phyloP scores from a whole-genome alignment of 2,329 filamentous ascomycete genomes.

The Aspergillus latus region DNA sequence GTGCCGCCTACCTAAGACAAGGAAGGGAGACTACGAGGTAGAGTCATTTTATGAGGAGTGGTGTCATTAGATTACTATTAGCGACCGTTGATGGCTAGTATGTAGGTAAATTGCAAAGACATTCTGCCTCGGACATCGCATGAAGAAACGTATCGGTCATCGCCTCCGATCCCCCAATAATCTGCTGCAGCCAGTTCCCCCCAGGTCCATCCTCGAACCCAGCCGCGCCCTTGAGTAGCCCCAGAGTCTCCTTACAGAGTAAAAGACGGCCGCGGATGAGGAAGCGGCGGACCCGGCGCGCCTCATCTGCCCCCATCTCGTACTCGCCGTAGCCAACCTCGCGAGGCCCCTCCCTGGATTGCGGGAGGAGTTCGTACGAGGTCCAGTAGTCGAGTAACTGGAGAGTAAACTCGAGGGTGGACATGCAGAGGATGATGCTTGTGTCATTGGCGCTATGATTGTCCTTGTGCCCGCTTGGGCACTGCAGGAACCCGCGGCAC shows the following conservation, averaged over 20 bases:
- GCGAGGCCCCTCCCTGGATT: slow-evolving; percentile 8
- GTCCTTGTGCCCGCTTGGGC: slow-evolving; percentile 32
- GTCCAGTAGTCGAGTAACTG: slow-evolving; percentile 35
- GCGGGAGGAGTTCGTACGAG: slow-evolving; percentile 23
- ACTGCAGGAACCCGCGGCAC: slow-evolving; percentile 33
- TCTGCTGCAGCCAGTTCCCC: slow-evolving; percentile 28
- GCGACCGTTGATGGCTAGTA: not conserved
- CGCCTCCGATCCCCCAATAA: slow-evolving; percentile 31
- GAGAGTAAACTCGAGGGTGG: slow-evolving; percentile 32
- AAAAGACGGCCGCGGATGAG: slow-evolving; percentile 29
- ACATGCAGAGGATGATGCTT: slow-evolving; percentile 31
- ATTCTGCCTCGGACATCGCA: slow-evolving; percentile 27
- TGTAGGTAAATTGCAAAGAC: slow-evolving; percentile 25
- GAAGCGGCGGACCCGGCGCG: slow-evolving; percentile 29
- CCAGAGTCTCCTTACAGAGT: slow-evolving; percentile 30
- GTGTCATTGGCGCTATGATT: slow-evolving; percentile 21
- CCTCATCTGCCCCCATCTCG: slow-evolving; percentile 31
- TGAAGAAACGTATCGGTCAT: slow-evolving; percentile 31
- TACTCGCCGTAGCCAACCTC: slow-evolving; percentile 34
- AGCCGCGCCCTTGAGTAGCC: slow-evolving; percentile 23
- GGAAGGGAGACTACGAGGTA: not conserved
- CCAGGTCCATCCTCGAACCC: slow-evolving; percentile 12
- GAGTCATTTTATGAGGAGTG: not conserved
- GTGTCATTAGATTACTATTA: slow-evolving; percentile 3
- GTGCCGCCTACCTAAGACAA: not conserved